Evolutionary conservation across 1,139 yeast species (phyloP), one percentile per base, ranked within the genome.

Genomic region (Suhomyces guaymorum): DNA sequence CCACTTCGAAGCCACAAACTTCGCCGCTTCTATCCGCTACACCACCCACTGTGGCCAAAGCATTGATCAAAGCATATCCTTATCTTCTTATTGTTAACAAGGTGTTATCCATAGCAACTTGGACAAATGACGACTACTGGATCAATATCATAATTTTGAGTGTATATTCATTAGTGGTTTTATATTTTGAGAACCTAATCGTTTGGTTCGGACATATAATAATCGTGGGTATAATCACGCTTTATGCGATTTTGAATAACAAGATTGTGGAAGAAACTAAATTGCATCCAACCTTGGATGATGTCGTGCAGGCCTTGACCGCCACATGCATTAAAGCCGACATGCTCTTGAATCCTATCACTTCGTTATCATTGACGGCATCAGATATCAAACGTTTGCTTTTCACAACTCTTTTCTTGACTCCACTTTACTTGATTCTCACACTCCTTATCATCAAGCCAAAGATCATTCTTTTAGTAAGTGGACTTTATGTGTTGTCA

Each of bases 111-210:
- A 70, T 90, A 20, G 60, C 86, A 19, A 90, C 97, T 0, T 92
- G 98, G 98, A 87, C 97, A 2, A 82, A 82, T 42, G 90, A 84
- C 27, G 95, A 88, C 57, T 71, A 75, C 30, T 88, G 94, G 88
- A 64, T 82, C 41, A 81, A 89, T 48, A 65, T 86, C 17, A 68
- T 87, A 21, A 52, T 84, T 27, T 76, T 85, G 19, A 66, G 80
- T 15, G 48, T 71, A 11, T 82, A 77, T 59, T 65, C 80, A 2
- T 64, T 84, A 7, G 54, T 74, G 8, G 87, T 87, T 18, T 62
- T 85, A 19, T 87, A 90, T 59, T 84, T 85, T 54, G 94, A 88
- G 52, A 61, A 68, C 16, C 62, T 89, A 39, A 75, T 87, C 28
- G 76, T 78, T 16, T 89, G 87, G 73, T 70, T 82, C 42, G 97